phyloP scores from a whole-genome alignment of 345 rosid genomes.

The Pelargonium nanum region DNA sequence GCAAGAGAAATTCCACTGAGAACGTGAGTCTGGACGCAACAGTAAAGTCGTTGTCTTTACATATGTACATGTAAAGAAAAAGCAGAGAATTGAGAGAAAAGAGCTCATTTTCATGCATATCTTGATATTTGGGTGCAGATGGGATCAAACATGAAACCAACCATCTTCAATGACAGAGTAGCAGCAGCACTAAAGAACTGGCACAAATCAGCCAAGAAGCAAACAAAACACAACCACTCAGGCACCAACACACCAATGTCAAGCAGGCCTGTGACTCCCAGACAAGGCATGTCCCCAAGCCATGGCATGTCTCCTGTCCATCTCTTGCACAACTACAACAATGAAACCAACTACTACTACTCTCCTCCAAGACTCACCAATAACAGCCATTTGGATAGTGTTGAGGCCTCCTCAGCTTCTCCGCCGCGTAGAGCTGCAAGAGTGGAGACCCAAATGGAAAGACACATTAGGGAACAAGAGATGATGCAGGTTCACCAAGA shows the following conservation, averaged over 20 bases:
- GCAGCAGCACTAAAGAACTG: conserved; percentile 25
- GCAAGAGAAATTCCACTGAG: no score
- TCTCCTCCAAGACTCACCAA: conserved; percentile 10
- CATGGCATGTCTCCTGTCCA: conserved; percentile 27
- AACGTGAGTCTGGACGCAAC: no score
- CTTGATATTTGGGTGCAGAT: conserved; percentile 16
- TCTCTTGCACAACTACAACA: conserved; percentile 24
- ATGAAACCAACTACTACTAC: conserved; percentile 3
- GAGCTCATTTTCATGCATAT: no score
- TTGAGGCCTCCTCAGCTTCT: neutral
- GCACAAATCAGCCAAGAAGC: conserved; percentile 27
- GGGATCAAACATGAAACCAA: conserved; percentile 33
- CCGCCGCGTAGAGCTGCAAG: neutral
- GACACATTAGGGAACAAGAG: neutral
- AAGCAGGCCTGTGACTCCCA: conserved; percentile 11
- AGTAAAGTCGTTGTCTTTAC: no score
- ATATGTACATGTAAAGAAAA: no score
- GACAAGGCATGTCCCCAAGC: conserved; percentile 5
- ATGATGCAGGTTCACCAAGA: neutral
- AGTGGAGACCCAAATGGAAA: neutral
- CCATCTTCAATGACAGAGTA: conserved; percentile 31
- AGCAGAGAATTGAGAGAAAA: neutral
- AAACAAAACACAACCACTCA: conserved; percentile 14
- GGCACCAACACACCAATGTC: conserved; percentile 18
- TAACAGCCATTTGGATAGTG: neutral